Base-by-base conservation (phyloP, 2,329 filamentous ascomycete genomes). In the Xylaria sp. region DNA sequence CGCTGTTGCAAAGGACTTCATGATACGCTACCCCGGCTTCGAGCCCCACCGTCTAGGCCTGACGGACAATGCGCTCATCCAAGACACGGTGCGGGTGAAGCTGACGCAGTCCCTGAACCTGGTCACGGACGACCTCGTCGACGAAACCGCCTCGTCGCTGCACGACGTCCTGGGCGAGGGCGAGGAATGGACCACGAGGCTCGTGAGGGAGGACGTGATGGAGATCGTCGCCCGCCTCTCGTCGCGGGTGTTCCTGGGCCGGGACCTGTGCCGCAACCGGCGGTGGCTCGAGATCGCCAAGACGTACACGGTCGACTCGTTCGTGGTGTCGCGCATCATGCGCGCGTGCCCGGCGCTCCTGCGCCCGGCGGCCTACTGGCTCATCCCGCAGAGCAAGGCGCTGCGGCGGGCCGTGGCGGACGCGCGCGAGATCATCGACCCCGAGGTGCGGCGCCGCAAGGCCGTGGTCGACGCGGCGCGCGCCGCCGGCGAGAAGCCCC, bases 221-320 rank as follows among this genome's bases (percentile, higher is more conserved):
- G 66, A 72, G 16, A 59, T 79, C 7, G 72, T 84, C 8, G 76
- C 78, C 16, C 76, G 78, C 7, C 59, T 82, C 9, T 80, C 79
- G 0, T 77, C 79, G 1, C 71, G 77, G 4, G 72, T 81, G 2
- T 81, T 82, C 54, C 64, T 81, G 2, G 79, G 79, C 2, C 59
- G 66, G 3, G 66, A 70, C 3, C 61, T 80, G 11, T 78, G 76
- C 63, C 75, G 76, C 5, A 72, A 81, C 58, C 63, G 73, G 24
- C 66, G 72, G 34, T 83, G 79, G 79, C 70, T 81, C 17, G 64
- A 73, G 1, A 72, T 79, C 48, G 64, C 74, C 40, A 68, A 76
- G 65, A 65, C 70, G 21, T 79, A 77, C 59, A 74, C 75, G 7
- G 52, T 73, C n/a, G 68, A 76, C 54, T 63, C 66, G 39, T 71